Evolutionary conservation across 108 stramenopile genomes (phyloP).

Genomic region (Cyclotella baltica): DNA sequence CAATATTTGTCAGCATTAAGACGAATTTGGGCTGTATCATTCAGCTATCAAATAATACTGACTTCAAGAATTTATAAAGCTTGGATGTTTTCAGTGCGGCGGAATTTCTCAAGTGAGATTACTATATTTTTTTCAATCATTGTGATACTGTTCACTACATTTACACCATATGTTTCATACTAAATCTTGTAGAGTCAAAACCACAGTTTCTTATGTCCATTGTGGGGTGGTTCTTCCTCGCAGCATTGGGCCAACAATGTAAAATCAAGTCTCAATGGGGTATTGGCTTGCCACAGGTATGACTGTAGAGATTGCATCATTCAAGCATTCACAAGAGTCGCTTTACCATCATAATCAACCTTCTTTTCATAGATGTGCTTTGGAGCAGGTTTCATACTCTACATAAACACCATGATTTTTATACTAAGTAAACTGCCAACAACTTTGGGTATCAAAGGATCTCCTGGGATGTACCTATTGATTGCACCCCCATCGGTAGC

Average conservation of each 20-base stretch:
- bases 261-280: constrained; percentile 36
- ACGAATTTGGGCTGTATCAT: constrained; percentile 1
- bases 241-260: constrained; percentile 13
- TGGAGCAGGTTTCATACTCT: constrained; percentile 41
- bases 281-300: constrained; percentile 16
- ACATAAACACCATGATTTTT: constrained; percentile 22
- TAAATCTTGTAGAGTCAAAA: not conserved
- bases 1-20: not conserved
- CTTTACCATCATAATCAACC: no score
- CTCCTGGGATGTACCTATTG: constrained; percentile 35
- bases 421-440: constrained; percentile 23
- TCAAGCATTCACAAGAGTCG: no score
- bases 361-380: no score
- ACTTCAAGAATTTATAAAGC: constrained; percentile 20
- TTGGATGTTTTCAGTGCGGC: constrained; percentile 39
- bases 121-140: not conserved
- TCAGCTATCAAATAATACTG: constrained; percentile 12
- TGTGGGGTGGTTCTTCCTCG: constrained; percentile 41
- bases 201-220: constrained; percentile 46
- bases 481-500: constrained; percentile 34
- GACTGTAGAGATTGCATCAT: no score
- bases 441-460: constrained; percentile 8
- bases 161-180: not conserved
- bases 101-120: constrained; percentile 8
- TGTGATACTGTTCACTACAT: not conserved